phyloP scores from a whole-genome alignment of 352 stramenopile genomes.

The Nothophytophthora sp. region DNA sequence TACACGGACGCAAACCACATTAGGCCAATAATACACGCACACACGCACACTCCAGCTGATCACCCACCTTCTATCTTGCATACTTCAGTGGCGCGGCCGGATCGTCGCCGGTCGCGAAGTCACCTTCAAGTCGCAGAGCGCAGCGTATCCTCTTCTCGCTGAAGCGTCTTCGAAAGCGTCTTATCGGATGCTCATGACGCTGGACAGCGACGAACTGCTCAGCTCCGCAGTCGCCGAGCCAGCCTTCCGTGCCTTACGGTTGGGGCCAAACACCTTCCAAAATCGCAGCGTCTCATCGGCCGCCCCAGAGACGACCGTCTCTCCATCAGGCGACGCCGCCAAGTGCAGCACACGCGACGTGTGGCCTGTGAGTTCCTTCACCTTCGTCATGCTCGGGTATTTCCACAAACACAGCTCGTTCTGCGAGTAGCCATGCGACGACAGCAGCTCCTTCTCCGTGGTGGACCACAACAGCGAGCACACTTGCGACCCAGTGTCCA shows the following conservation, averaged over 20 bases:
- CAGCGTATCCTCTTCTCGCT: too few relatives aligned
- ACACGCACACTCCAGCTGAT: slow-evolving; percentile 2
- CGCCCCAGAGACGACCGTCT: slow-evolving; percentile 96
- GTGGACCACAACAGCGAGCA: slow-evolving; percentile 96
- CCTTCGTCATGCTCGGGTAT: slow-evolving; percentile 97
- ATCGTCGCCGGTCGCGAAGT: too few relatives aligned
- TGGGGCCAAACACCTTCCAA: slow-evolving; percentile 98
- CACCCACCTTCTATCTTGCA: too few relatives aligned
- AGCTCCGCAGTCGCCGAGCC: slow-evolving; percentile 54
- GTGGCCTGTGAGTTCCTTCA: slow-evolving; percentile 98
- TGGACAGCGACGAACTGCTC: slow-evolving; percentile 69
- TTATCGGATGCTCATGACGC: slow-evolving; percentile 86
- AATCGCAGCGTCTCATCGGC: slow-evolving; percentile 99
- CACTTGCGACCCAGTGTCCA: slow-evolving; percentile 98
- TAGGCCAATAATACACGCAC: slow-evolving; percentile 2
- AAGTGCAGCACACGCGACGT: slow-evolving; percentile 97
- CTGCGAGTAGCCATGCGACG: slow-evolving; percentile 97
- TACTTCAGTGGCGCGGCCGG: too few relatives aligned
- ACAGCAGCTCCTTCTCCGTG: slow-evolving; percentile 95
- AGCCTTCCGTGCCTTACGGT: slow-evolving; percentile 72
- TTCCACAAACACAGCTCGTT: slow-evolving; percentile 99
- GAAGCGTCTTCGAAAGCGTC: slow-evolving; percentile 1
- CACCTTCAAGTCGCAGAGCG: too few relatives aligned
- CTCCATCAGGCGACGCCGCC: slow-evolving; percentile 95
- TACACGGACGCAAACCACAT: slow-evolving; percentile 4